These are phyloP conservation scores for Tylopilus vinaceipallidus DNA, from an alignment of 768 basidiomycete species.

Conservation along the genomic window DNA sequence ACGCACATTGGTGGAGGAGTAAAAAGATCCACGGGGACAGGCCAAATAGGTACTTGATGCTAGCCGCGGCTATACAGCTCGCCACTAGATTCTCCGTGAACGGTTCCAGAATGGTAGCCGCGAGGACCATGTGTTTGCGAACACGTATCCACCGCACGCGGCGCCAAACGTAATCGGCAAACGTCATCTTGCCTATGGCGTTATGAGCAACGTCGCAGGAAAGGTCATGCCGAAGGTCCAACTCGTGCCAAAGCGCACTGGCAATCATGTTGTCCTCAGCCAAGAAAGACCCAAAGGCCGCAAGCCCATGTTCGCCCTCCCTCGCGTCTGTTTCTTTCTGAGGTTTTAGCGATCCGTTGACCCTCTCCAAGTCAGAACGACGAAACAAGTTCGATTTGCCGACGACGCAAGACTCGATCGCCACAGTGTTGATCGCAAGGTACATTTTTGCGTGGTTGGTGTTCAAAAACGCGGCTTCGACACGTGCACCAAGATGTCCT, in stretches of 20 bases:
- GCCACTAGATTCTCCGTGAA: constrained; percentile 85
- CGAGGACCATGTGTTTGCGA: constrained; percentile 87
- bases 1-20: constrained; percentile 58
- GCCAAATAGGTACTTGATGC: constrained; percentile 49
- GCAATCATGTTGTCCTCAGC: constrained; percentile 99
- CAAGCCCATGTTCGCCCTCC: constrained; percentile 50
- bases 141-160: constrained; percentile 97
- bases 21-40: constrained; percentile 55
- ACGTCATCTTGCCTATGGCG: constrained; percentile 82
- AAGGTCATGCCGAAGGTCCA: constrained; percentile 82
- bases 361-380: constrained; percentile 78
- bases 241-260: constrained; percentile 88
- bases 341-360: constrained; percentile 66
- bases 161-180: constrained; percentile 82
- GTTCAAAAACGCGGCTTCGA: constrained; percentile 94
- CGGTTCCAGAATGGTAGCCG: constrained; percentile 87
- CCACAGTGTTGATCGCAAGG: constrained; percentile 85
- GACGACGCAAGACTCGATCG: constrained; percentile 91
- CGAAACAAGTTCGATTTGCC: constrained; percentile 96
- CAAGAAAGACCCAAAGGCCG: constrained; percentile 82
- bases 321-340: constrained; percentile 21
- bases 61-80: constrained; percentile 60
- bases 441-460: constrained; percentile 99
- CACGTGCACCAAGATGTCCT: constrained; percentile 66
- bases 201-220: constrained; percentile 91